phyloP scores from a whole-genome alignment of 129 eudicot genomes.

The Escallonia herrerae region DNA sequence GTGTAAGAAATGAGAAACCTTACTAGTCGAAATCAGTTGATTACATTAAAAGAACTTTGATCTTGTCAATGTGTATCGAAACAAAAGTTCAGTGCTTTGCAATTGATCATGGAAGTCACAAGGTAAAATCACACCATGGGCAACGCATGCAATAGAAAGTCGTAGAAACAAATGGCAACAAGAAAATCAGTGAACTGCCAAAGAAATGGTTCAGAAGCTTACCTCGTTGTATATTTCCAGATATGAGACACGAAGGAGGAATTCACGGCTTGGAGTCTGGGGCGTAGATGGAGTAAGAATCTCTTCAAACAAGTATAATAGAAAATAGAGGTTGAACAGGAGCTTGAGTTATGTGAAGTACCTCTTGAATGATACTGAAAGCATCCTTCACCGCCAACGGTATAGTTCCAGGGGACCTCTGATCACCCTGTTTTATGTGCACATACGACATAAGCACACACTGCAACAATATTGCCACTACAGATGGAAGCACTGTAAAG shows the following conservation, averaged over 20 bases:
- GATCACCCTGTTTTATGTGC: slow-evolving; percentile 71
- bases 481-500: too few relatives aligned
- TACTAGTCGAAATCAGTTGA: background rate
- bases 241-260: slow-evolving; percentile 94
- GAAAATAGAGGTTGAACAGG: slow-evolving; percentile 3
- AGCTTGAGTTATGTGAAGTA: slow-evolving; percentile 14
- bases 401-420: slow-evolving; percentile 94
- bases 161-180: background rate
- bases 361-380: slow-evolving; percentile 98
- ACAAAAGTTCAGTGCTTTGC: slow-evolving; percentile 4
- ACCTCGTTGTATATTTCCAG: slow-evolving; percentile 99
- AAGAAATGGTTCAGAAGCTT: slow-evolving; percentile 14
- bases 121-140: background rate
- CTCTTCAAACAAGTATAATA: slow-evolving; percentile 13
- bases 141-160: too few relatives aligned
- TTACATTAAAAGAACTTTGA: background rate
- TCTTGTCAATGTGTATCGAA: slow-evolving; percentile 2
- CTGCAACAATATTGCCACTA: slow-evolving; percentile 6
- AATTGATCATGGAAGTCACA: slow-evolving; percentile 11
- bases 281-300: slow-evolving; percentile 13
- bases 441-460: slow-evolving; percentile 21
- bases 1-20: background rate
- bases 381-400: slow-evolving; percentile 98
- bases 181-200: background rate
- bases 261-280: slow-evolving; percentile 96